A percentile compares a stretch with the other conserved stretches of the same genome.
Conservation (phyloP, 2,329 filamentous ascomycete species). For the Colletotrichum sp. region DNA sequence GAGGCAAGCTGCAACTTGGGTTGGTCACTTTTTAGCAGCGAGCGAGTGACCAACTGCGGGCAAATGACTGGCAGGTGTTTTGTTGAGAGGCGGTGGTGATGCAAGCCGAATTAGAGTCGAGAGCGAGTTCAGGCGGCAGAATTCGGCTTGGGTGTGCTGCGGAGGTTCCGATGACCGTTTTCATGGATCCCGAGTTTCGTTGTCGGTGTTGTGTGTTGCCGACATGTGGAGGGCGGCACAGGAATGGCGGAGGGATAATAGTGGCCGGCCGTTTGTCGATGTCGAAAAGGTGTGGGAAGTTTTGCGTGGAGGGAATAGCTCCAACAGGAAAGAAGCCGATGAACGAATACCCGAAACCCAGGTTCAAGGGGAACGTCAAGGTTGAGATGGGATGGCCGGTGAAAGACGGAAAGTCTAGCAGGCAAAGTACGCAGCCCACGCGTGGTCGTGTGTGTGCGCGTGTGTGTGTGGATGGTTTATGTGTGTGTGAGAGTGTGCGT, state of each 20-base stretch:
- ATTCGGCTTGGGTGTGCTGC: not conserved
- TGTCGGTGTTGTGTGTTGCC: not conserved
- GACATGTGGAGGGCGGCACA: conserved; percentile 5
- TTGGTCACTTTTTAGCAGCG: not conserved
- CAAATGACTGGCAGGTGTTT: not conserved
- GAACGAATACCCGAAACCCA: not conserved
- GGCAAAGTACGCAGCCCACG: not conserved
- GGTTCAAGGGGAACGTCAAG: not conserved
- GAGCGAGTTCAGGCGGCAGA: not conserved
- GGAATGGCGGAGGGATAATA: not conserved
- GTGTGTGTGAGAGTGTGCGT: not conserved
- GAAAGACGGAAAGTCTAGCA: not conserved
- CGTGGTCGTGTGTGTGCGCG: not conserved
- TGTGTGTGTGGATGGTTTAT: not conserved
- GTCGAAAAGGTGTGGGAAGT: not conserved
- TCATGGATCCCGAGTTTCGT: conserved; percentile 2
- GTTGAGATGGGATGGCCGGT: conserved; percentile 8
- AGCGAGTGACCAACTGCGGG: not conserved
- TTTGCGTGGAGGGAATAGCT: not conserved
- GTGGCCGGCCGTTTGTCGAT: conserved; percentile 5
- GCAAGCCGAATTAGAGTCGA: not conserved
- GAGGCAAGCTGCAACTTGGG: conserved; percentile 16
- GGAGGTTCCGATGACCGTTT: not conserved
- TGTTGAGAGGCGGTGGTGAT: conserved; percentile 11
- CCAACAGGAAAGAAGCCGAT: not conserved